Conservation (phyloP, 495 filamentous ascomycete species). For the Rusavskia elegans region DNA sequence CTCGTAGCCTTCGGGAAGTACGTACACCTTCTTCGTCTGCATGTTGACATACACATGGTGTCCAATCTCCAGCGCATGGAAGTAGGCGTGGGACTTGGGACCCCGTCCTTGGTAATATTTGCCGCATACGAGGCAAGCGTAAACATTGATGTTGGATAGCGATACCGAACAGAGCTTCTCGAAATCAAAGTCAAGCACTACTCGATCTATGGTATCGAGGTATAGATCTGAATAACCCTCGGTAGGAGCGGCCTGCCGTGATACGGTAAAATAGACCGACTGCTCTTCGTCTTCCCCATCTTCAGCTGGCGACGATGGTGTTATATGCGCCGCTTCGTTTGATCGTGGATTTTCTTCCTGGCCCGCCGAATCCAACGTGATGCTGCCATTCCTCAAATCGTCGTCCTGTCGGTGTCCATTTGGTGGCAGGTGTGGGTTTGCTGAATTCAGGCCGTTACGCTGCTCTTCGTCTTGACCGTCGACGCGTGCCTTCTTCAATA, state of each 20-base stretch:
- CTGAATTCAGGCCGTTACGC: slow-evolving; percentile 18
- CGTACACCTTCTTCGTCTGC: slow-evolving; percentile 85
- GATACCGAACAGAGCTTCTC: slow-evolving; percentile 95
- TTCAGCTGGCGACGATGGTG: slow-evolving; percentile 16
- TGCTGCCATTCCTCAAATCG: slow-evolving; percentile 22
- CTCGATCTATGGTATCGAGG: slow-evolving; percentile 88
- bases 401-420: slow-evolving; percentile 19
- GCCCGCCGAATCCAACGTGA: slow-evolving; percentile 24
- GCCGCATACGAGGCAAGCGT: slow-evolving; percentile 92
- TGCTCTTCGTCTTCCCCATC: slow-evolving; percentile 25
- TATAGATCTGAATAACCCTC: slow-evolving; percentile 93
- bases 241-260: slow-evolving; percentile 58
- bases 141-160: slow-evolving; percentile 95
- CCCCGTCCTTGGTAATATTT: slow-evolving; percentile 96
- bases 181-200: slow-evolving; percentile 85
- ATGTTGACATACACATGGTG: slow-evolving; percentile 99
- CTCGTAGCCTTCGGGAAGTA: slow-evolving; percentile 93
- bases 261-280: slow-evolving; percentile 26
- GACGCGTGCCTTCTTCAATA: slow-evolving; percentile 59
- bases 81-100: slow-evolving; percentile 90
- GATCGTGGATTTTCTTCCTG: slow-evolving; percentile 23
- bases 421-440: slow-evolving; percentile 24
- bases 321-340: slow-evolving; percentile 18
- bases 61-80: slow-evolving; percentile 83
- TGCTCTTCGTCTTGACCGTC: slow-evolving; percentile 25